Evolutionary conservation across 1,139 yeast genomes (phyloP).

Genomic region (Taphrina wiesneri): DNA sequence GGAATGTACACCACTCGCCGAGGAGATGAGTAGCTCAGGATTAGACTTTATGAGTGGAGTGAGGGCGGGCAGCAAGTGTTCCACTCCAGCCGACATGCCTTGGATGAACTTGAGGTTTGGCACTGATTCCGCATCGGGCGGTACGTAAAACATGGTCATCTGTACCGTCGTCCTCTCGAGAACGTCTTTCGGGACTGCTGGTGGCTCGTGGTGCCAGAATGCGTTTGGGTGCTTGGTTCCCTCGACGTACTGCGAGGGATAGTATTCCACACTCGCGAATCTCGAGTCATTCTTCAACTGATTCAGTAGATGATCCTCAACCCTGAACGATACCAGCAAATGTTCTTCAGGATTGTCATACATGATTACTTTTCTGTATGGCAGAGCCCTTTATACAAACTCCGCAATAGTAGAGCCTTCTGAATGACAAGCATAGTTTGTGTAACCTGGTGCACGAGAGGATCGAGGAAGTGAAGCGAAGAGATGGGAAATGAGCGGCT

Average conservation of each 20-base stretch:
- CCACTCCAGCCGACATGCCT: conserved; percentile 27
- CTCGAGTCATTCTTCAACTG: not conserved
- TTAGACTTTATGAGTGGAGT: not conserved
- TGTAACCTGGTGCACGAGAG: no score
- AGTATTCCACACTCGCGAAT: conserved; percentile 17
- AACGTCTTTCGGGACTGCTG: conserved; percentile 13
- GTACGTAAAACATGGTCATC: conserved; percentile 22
- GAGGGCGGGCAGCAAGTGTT: not conserved
- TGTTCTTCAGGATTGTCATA: not conserved
- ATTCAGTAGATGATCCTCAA: conserved; percentile 10
- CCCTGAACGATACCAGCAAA: conserved; percentile 9
- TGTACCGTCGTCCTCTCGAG: conserved; percentile 11
- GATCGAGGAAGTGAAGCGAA: no score
- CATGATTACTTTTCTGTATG: no score
- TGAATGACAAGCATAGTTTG: not conserved
- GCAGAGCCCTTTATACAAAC: no score
- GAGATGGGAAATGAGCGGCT: not conserved
- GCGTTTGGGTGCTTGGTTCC: conserved; percentile 5
- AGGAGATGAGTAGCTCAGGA: conserved; percentile 7
- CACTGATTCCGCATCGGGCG: conserved; percentile 10
- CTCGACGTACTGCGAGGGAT: conserved; percentile 11
- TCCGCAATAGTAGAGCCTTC: no score
- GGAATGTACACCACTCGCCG: conserved; percentile 37
- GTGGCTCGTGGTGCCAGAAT: conserved; percentile 19
- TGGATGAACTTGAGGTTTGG: conserved; percentile 23